phyloP scores from a whole-genome alignment of 2,329 filamentous ascomycete species.

The Hymenoscyphus albidus region DNA sequence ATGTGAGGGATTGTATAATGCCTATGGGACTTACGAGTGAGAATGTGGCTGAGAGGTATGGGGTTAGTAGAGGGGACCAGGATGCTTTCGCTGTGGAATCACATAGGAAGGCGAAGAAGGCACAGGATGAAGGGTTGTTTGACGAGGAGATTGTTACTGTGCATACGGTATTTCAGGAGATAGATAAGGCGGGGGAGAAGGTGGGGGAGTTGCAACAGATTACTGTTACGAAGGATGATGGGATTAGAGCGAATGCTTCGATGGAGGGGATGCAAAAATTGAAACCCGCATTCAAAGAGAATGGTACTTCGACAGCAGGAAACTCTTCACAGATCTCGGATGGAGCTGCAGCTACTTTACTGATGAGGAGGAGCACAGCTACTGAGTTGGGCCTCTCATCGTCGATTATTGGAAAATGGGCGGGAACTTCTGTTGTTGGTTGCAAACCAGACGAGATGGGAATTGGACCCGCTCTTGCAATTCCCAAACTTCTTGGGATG shows the following conservation, averaged over 20 bases:
- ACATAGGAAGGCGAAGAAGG: conserved; percentile 68
- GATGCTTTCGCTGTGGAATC: conserved; percentile 76
- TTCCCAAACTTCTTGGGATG: conserved; percentile 72
- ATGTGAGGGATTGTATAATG: conserved; percentile 86
- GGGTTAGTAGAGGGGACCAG: conserved; percentile 70
- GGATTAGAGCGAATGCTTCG: conserved; percentile 66
- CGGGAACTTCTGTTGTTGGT: conserved; percentile 69
- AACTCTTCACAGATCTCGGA: conserved; percentile 86
- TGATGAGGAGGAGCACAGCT: conserved; percentile 82
- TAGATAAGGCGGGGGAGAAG: conserved; percentile 56
- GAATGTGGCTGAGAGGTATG: conserved; percentile 78
- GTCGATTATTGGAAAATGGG: conserved; percentile 78
- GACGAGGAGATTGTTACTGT: conserved; percentile 78
- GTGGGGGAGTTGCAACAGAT: conserved; percentile 56
- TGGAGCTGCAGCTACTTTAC: conserved; percentile 75
- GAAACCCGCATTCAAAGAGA: conserved; percentile 77
- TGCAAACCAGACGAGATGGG: conserved; percentile 93
- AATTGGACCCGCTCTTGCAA: conserved; percentile 79
- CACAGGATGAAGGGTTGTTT: conserved; percentile 67
- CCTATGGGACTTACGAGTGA: conserved; percentile 88
- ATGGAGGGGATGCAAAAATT: conserved; percentile 70
- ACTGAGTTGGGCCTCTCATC: conserved; percentile 64
- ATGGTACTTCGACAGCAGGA: conserved; percentile 77
- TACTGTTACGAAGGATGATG: conserved; percentile 75
- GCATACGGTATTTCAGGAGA: conserved; percentile 62